Evolutionary conservation across 2,329 filamentous ascomycete genomes (phyloP).

Genomic region (Didymella lethalis): DNA sequence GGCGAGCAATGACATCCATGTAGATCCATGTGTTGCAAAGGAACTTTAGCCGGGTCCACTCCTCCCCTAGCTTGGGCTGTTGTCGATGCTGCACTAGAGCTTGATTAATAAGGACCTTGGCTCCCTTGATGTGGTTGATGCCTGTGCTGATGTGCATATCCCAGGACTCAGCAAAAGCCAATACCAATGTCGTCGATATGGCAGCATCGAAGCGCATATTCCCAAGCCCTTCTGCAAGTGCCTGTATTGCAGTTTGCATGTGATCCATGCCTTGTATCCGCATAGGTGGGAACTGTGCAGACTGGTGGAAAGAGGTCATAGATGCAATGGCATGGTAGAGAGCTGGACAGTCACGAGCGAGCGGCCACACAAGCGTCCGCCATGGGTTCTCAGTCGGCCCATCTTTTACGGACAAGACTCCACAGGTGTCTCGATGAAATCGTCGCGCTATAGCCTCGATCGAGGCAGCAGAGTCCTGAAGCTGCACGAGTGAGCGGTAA

Average conservation of each 20-base stretch:
- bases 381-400: conserved; percentile 74
- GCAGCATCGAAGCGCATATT: conserved; percentile 71
- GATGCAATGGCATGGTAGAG: conserved; percentile 73
- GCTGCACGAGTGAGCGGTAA: conserved; percentile 52
- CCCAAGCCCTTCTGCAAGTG: conserved; percentile 66
- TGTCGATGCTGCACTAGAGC: conserved; percentile 61
- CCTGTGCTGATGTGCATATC: conserved; percentile 73
- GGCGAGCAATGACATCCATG: conserved; percentile 74
- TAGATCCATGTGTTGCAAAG: conserved; percentile 77
- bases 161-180: conserved; percentile 76
- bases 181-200: conserved; percentile 72
- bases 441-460: conserved; percentile 69
- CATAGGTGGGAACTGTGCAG: conserved; percentile 64
- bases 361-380: conserved; percentile 74
- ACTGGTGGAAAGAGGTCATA: conserved; percentile 73
- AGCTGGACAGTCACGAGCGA: conserved; percentile 69
- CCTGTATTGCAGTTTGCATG: conserved; percentile 70
- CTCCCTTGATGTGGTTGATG: conserved; percentile 73
- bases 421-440: conserved; percentile 72
- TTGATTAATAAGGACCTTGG: conserved; percentile 68
- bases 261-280: conserved; percentile 72
- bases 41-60: conserved; percentile 65
- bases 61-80: conserved; percentile 51
- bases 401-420: conserved; percentile 75
- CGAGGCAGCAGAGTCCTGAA: conserved; percentile 60